Base-by-base conservation (phyloP, 176 grass and related monocot species). In the Olyra latifolia region DNA sequence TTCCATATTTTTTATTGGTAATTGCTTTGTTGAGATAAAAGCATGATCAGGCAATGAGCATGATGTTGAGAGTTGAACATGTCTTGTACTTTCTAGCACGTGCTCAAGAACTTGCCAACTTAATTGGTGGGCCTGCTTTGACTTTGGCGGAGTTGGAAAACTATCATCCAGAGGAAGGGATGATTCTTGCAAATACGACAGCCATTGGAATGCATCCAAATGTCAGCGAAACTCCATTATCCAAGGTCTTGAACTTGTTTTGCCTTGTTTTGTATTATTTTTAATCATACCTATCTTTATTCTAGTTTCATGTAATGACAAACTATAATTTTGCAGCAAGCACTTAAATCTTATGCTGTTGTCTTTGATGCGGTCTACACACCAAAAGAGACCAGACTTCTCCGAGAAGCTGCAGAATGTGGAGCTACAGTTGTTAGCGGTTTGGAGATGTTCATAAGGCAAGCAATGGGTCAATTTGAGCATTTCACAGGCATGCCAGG, bases 151-250 rank as follows among this genome's bases (percentile, higher is more conserved):
- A 99, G 53, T 75, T 99, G 82, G 92, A 95, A 93, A 93, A 84
- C 62, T 99, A 83, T 86, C 83, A 93, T 86, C 96, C 96, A 0
- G 88, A 95, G 71, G 88, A 88, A 49, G 90, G 90, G 35, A 99
- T 99, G 92, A 91, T 99, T 93, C 96, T 99, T 88, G 96, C 92
- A 71, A 99, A 99, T 86, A 89, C 96, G 32, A 95, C 96, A 86
- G 94, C 96, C 46, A 93, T 99, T 32, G 96, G 92, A 83, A 99
- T 99, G 96, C 82, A 93, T 70, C 96, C 96, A 75, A 93, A 93
- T 86, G 75, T 95, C 61, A 88, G 93, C 61, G 88, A 99, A 72
- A 99, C 96, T 49, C 96, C 96, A 72, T 58, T 99, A 62, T 86
- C 86, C 46, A 99, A 99, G 96, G 96, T 99, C 69, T 41, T 76